These are phyloP conservation scores for Chaetomium sp. DNA, from an alignment of 2,329 filamentous ascomycete species.

Conservation along the genomic window DNA sequence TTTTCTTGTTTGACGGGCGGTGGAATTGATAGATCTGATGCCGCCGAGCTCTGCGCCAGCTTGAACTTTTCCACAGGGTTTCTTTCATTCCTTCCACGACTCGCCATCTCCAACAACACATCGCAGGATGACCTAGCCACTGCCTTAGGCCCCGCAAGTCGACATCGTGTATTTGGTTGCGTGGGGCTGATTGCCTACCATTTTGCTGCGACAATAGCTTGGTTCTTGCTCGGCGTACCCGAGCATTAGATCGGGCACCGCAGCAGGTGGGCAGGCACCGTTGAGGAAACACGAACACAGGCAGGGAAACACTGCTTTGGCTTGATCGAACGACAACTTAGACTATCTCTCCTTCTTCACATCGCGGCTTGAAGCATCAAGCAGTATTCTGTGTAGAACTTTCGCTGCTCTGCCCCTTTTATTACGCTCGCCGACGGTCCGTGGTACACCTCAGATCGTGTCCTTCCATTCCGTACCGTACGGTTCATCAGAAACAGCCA, in stretches of 20 bases:
- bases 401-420: constrained; percentile 7
- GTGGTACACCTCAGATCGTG: neutral
- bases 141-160: constrained; percentile 1
- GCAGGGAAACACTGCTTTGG: neutral
- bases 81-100: neutral
- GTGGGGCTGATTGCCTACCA: neutral
- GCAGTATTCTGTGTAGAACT: constrained; percentile 15
- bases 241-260: too few species aligned
- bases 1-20: neutral
- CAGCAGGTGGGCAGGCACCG: too few species aligned
- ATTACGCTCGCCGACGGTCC: neutral
- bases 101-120: constrained; percentile 3
- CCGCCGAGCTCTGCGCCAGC: neutral
- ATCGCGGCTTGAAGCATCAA: constrained; percentile 1
- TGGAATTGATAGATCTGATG: constrained; percentile 10
- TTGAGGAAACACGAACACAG: neutral
- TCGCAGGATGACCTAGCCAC: constrained; percentile 17
- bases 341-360: neutral
- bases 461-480: neutral
- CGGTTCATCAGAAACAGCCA: constrained; percentile 28
- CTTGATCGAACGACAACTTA: constrained; percentile 5
- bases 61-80: neutral
- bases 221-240: too few species aligned
- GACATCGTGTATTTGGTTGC: constrained; percentile 1
- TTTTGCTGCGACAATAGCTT: neutral